Percentiles rank a stretch among this genome's conserved stretches.
Conservation (phyloP, 2,329 filamentous ascomycete species). For the Phialocephala sp. region DNA sequence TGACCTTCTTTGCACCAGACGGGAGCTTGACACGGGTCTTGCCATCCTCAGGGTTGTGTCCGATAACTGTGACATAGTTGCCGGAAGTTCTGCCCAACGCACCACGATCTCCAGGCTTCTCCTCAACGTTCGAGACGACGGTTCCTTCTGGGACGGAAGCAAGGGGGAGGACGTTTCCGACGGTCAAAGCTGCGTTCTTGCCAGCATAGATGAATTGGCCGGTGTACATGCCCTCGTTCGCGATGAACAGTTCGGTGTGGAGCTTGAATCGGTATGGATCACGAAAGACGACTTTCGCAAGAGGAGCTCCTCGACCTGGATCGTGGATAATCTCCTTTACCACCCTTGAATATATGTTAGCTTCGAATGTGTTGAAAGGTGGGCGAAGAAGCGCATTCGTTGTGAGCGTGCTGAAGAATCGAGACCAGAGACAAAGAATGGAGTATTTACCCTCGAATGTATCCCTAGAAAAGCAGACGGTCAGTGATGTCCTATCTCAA, state of each 20-base stretch:
- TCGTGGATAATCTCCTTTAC: slow-evolving; percentile 97
- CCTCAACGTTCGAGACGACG: slow-evolving; percentile 98
- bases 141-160: slow-evolving; percentile 97
- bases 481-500: neutral
- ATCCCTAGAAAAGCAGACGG: slow-evolving; percentile 57
- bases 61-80: slow-evolving; percentile 98
- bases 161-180: slow-evolving; percentile 97
- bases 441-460: slow-evolving; percentile 69
- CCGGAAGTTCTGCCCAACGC: slow-evolving; percentile 95
- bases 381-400: no score
- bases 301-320: slow-evolving; percentile 92
- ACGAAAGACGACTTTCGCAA: slow-evolving; percentile 93
- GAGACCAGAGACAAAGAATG: no score
- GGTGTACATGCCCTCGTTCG: slow-evolving; percentile 92
- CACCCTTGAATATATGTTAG: slow-evolving; percentile 56
- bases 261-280: slow-evolving; percentile 99
- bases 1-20: slow-evolving; percentile 98
- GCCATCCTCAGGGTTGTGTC: slow-evolving; percentile 98
- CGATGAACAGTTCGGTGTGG: slow-evolving; percentile 98
- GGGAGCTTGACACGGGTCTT: slow-evolving; percentile 99
- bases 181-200: slow-evolving; percentile 95
- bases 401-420: no score
- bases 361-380: no score
- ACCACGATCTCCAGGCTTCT: slow-evolving; percentile 97
- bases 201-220: slow-evolving; percentile 99